phyloP scores from a whole-genome alignment of 768 basidiomycete genomes.

The Agaricus sinodeliciosus region DNA sequence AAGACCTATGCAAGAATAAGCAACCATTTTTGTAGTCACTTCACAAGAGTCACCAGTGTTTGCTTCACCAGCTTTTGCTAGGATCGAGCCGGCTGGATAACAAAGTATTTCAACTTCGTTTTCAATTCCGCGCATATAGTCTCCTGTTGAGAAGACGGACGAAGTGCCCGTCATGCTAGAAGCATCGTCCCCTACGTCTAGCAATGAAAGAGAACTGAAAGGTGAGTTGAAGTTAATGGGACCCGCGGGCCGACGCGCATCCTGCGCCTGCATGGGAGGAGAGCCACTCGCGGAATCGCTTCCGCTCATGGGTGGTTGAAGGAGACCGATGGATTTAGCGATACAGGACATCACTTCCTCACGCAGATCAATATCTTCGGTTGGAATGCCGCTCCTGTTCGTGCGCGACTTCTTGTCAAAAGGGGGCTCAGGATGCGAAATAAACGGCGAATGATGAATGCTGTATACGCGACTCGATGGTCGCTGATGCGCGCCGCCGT shows the following conservation, averaged over 20 bases:
- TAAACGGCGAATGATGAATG: conserved; percentile 43
- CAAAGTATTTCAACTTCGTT: conserved; percentile 96
- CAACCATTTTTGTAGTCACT: background rate
- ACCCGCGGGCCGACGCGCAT: conserved; percentile 26
- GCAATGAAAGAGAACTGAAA: conserved; percentile 66
- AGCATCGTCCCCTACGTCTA: conserved; percentile 64
- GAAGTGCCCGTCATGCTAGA: conserved; percentile 63
- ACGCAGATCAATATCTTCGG: conserved; percentile 86
- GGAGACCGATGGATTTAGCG: conserved; percentile 91
- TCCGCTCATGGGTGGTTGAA: conserved; percentile 77
- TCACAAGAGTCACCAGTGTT: conserved; percentile 56
- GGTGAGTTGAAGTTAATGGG: conserved; percentile 51
- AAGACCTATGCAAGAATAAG: conserved; percentile 40
- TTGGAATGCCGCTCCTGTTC: conserved; percentile 19
- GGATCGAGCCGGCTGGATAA: conserved; percentile 78
- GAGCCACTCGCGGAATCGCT: conserved; percentile 61
- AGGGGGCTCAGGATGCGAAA: conserved; percentile 25
- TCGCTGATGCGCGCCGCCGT: conserved; percentile 39
- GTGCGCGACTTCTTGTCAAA: conserved; percentile 18
- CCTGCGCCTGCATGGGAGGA: conserved; percentile 47
- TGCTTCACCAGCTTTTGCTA: conserved; percentile 86
- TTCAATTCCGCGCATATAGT: conserved; percentile 78
- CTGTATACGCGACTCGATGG: conserved; percentile 41
- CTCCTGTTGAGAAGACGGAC: conserved; percentile 40
- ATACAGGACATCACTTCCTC: conserved; percentile 98